Evolutionary conservation across 2,329 filamentous ascomycete genomes (phyloP).

Genomic region (Phoma sp.): DNA sequence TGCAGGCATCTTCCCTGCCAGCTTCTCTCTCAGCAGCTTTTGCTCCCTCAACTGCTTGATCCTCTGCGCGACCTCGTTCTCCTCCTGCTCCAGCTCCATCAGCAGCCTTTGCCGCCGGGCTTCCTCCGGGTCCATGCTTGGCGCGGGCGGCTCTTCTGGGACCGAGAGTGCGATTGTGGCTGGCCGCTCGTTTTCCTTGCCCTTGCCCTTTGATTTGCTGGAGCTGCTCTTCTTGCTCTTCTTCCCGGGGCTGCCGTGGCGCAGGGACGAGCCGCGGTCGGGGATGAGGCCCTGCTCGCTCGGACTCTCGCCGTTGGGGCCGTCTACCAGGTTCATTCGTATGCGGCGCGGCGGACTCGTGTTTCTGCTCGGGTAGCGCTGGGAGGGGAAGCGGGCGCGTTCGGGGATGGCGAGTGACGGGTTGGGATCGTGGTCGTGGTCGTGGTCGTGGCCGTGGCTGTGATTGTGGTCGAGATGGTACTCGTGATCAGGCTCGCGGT

Average conservation of each 20-base stretch:
- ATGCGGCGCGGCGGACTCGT: slow-evolving; percentile 38
- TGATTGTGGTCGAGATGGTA: no score
- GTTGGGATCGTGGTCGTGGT: no score
- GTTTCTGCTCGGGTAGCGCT: slow-evolving; percentile 41
- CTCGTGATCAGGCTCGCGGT: slow-evolving; percentile 19
- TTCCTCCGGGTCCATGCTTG: slow-evolving; percentile 30
- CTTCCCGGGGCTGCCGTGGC: slow-evolving; percentile 43
- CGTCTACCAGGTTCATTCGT: slow-evolving; percentile 31
- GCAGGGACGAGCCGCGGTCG: slow-evolving; percentile 42
- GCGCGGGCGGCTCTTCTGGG: neutral
- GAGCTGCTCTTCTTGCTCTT: slow-evolving; percentile 37
- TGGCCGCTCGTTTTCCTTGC: neutral
- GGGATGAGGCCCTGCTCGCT: slow-evolving; percentile 42
- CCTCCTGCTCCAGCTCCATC: slow-evolving; percentile 49
- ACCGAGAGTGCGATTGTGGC: neutral
- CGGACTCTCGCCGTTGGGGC: slow-evolving; percentile 32
- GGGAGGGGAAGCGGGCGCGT: neutral
- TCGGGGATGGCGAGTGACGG: no score
- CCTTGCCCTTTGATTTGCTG: slow-evolving; percentile 32
- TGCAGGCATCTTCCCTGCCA: slow-evolving; percentile 42
- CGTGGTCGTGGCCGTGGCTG: no score
- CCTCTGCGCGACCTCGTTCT: slow-evolving; percentile 63
- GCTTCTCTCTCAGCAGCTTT: slow-evolving; percentile 60
- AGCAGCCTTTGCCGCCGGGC: slow-evolving; percentile 38
- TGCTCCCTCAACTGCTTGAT: slow-evolving; percentile 65